Conservation (phyloP, 331 rosid species). For the Malus hybrid region DNA sequence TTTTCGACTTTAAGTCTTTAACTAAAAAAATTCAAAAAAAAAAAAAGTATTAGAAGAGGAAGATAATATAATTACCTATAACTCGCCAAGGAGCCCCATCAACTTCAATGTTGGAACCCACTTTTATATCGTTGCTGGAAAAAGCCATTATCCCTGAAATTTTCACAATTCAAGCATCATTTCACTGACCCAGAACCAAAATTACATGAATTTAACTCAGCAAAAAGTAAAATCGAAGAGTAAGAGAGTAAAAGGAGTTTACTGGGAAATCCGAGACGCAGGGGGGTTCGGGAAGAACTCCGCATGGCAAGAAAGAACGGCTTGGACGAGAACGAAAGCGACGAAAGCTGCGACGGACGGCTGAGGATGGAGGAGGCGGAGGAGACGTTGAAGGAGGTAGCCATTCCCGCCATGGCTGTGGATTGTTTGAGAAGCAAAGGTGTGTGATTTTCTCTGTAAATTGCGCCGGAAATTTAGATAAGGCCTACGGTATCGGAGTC, state of each 20-base stretch:
- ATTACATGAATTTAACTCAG: too few species aligned
- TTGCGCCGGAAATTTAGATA: constrained; percentile 13
- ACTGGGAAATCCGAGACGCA: constrained; percentile 33
- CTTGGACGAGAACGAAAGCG: constrained; percentile 30
- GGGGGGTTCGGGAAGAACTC: neutral
- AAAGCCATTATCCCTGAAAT: constrained; percentile 55
- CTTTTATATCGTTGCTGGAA: constrained; percentile 84
- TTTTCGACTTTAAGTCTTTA: neutral
- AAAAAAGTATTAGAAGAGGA: neutral
- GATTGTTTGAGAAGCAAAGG: neutral
- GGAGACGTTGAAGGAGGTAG: constrained; percentile 25
- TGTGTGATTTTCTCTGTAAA: neutral
- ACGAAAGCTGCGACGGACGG: constrained; percentile 24
- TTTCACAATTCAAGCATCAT: neutral
- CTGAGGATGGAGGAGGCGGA: constrained; percentile 27
- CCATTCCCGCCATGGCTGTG: constrained; percentile 41
- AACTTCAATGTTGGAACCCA: constrained; percentile 65
- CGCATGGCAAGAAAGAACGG: constrained; percentile 22
- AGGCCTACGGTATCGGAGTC: constrained; percentile 1
- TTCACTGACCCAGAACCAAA: neutral
- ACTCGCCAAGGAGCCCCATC: constrained; percentile 92
- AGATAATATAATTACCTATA: constrained; percentile 32
- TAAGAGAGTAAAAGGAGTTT: neutral
- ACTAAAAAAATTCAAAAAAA: neutral
- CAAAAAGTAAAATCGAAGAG: neutral